A percentile compares a stretch with the other conserved stretches of the same genome.
Conservation (phyloP, 2,329 filamentous ascomycete genomes). For the Aureobasidium vineae region DNA sequence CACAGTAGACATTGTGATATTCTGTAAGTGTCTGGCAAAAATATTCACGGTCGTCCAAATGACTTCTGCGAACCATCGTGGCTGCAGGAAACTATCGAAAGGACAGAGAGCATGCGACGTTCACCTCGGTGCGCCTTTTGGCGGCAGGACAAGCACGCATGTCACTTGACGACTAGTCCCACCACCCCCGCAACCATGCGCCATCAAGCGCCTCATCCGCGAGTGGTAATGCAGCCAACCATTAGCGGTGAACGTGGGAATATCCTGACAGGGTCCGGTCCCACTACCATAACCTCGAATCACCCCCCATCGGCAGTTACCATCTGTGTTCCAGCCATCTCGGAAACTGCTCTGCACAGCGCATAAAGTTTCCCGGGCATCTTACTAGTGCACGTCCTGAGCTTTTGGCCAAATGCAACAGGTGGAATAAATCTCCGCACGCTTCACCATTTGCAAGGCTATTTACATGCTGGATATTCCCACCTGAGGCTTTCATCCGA, state of each 20-base stretch:
- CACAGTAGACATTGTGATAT: background rate
- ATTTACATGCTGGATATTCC: constrained; percentile 25
- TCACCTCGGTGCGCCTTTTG: constrained; percentile 9
- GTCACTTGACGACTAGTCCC: constrained; percentile 28
- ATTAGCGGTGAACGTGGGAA: constrained; percentile 27
- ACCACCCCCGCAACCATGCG: constrained; percentile 27
- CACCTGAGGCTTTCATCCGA: constrained; percentile 22
- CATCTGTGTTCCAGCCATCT: constrained; percentile 24
- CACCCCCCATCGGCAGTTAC: constrained; percentile 18
- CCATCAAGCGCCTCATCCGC: constrained; percentile 26
- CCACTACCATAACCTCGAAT: constrained; percentile 24
- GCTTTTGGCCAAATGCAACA: constrained; percentile 20
- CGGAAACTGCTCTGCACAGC: constrained; percentile 20
- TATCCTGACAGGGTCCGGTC: constrained; percentile 26
- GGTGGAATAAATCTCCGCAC: constrained; percentile 26
- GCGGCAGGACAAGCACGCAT: constrained; percentile 24
- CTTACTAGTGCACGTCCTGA: constrained; percentile 21
- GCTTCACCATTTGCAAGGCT: constrained; percentile 15
- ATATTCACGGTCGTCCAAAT: constrained; percentile 1
- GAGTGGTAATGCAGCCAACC: constrained; percentile 28
- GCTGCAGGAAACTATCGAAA: constrained; percentile 28
- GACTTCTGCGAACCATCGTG: constrained; percentile 27
- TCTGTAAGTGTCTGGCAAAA: constrained; percentile 2
- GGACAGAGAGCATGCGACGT: constrained; percentile 21
- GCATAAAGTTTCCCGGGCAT: constrained; percentile 24